Base-by-base conservation (phyloP, 352 stramenopile genomes). In the Globisporangium lucens region DNA sequence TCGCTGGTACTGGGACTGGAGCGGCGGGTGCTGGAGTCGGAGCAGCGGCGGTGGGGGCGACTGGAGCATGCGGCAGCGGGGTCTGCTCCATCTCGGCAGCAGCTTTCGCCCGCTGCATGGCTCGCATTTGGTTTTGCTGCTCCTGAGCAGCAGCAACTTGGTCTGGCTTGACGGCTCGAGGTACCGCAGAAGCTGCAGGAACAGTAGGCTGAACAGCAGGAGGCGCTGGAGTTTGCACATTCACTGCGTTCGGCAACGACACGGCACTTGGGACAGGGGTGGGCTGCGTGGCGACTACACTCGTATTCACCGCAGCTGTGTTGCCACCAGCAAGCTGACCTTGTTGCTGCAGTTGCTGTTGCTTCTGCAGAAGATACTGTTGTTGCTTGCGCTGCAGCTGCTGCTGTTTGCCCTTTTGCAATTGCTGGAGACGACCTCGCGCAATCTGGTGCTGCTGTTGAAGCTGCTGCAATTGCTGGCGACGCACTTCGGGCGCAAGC, bases 341-440 rank as follows among this genome's bases (percentile, higher is more conserved):
- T 72, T 85, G 77, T 7, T 81, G 73, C 63, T 89, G 80, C 27
- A 93, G 66, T 61, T 90, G 76, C 71, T 91, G 82, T 36, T 91
- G 85, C 71, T 93, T 91, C 61, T 91, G 83, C 66, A 89, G 69
- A 43, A 94, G 59, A 53, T 91, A 91, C 38, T 93, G 83, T 24
- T 94, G 87, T 56, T 94, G 87, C 52, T 91, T 91, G 24, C 83
- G 80, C 60, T 93, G 79, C n/a, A 93, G 69, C 53, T 94, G 84
- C 49, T 91, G 78, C 56, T 94, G 87, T 63, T 93, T 93, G 60
- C 78, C 82, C 61, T 93, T 93, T 56, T 94, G 87, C 57, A 91
- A 67, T 38, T 91, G 81, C 58, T 90, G 84, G 12, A 93, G 70
- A 2, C 84, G 81, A 29, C 77, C 80, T 3, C 83, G 82, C 4